These are phyloP conservation scores for Hemisphaericaspora subhashii DNA, from an alignment of 1,139 yeast genomes.

Conservation along the genomic window DNA sequence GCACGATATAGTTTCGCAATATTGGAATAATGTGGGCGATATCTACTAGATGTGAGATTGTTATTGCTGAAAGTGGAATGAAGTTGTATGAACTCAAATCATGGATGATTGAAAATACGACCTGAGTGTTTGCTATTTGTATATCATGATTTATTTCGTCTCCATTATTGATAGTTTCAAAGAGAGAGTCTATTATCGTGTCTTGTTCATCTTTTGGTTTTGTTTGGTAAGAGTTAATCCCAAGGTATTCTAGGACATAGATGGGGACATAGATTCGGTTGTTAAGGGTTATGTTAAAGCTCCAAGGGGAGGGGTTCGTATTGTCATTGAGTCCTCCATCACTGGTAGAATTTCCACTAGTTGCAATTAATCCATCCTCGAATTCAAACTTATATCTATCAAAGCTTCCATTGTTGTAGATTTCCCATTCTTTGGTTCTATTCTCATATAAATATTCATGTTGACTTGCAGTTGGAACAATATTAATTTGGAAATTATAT, in stretches of 20 bases:
- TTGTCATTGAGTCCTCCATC: slow-evolving; percentile 3
- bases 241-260: slow-evolving; percentile 32
- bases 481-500: slow-evolving; percentile 12
- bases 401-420: slow-evolving; percentile 4
- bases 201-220: neutral
- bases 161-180: slow-evolving; percentile 21
- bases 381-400: slow-evolving; percentile 9
- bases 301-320: slow-evolving; percentile 14
- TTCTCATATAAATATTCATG: slow-evolving; percentile 23
- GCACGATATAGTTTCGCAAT: slow-evolving; percentile 32
- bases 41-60: slow-evolving; percentile 24
- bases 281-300: slow-evolving; percentile 24
- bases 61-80: slow-evolving; percentile 23
- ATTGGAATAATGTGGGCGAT: slow-evolving; percentile 28
- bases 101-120: slow-evolving; percentile 12
- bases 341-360: slow-evolving; percentile 3
- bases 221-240: slow-evolving; percentile 18
- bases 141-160: slow-evolving; percentile 16
- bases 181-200: slow-evolving; percentile 12
- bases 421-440: slow-evolving; percentile 22
- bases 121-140: slow-evolving; percentile 4
- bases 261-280: slow-evolving; percentile 29
- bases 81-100: slow-evolving; percentile 15
- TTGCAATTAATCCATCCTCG: slow-evolving; percentile 10
- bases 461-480: slow-evolving; percentile 7